Percentiles rank a stretch among this genome's conserved stretches.
These are phyloP conservation scores for Epichloe hybrida DNA, from an alignment of 2,329 filamentous ascomycete species.

Conservation along the genomic window DNA sequence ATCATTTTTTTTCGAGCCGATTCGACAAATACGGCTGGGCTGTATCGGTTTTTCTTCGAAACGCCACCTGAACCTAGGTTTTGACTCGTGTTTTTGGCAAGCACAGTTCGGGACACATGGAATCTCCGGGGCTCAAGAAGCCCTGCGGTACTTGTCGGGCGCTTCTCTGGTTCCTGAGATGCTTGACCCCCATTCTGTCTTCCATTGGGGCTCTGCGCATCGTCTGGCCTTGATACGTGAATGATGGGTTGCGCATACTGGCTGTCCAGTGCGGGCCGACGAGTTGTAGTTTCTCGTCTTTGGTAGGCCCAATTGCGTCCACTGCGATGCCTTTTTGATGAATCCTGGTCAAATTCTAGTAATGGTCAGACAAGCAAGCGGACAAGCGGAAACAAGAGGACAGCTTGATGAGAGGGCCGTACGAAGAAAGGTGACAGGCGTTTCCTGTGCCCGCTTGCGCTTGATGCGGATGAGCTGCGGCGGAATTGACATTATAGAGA, in stretches of 20 bases:
- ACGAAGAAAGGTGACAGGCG: conserved; percentile 44
- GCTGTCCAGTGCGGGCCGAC: conserved; percentile 7
- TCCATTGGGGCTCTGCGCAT: conserved; percentile 10
- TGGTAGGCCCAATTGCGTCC: conserved; percentile 42
- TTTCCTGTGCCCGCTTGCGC: conserved; percentile 42
- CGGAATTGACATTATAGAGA: conserved; percentile 36
- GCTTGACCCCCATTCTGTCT: conserved; percentile 5
- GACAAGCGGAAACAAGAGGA: conserved; percentile 2
- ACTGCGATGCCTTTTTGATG: conserved; percentile 39
- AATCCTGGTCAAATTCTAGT: conserved; percentile 36
- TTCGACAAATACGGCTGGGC: conserved; percentile 43
- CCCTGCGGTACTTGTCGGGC: neutral
- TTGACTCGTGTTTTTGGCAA: conserved; percentile 17
- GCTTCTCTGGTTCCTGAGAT: neutral
- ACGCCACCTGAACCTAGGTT: conserved; percentile 15
- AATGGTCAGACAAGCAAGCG: conserved; percentile 3
- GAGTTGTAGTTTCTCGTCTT: conserved; percentile 27
- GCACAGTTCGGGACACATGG: conserved; percentile 37
- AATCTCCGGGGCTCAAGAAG: conserved; percentile 34
- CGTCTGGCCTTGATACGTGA: conserved; percentile 30
- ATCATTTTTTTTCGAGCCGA: conserved; percentile 26
- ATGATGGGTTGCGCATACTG: conserved; percentile 27
- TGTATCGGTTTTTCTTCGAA: conserved; percentile 28
- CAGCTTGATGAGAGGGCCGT: conserved; percentile 11
- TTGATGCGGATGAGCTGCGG: conserved; percentile 47